Evolutionary conservation across 2,329 filamentous ascomycete species (phyloP), one percentile per base, ranked within the genome.

Genomic region (Colletotrichum camelliae): DNA sequence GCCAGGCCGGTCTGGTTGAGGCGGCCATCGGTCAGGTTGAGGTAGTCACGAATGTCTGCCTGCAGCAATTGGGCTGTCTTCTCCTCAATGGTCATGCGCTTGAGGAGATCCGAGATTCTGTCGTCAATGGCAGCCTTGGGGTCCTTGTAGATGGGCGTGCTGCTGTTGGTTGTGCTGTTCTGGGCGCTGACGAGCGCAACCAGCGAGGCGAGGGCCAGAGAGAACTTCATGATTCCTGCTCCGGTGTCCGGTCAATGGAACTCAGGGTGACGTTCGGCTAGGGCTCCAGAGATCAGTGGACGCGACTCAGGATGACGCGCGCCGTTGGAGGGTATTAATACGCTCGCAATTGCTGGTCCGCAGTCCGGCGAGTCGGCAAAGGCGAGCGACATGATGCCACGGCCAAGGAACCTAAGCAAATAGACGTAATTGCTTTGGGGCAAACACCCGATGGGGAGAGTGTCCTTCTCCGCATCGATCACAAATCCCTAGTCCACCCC

Each of bases 41-140:
- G 89, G 91, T 93, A 96, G 81, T 95, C 94, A 7, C 89, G 88
- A 76, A 96, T 88, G 80, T 95, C 94, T 64, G 93, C 92, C 81
- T 93, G 92, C 33, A 93, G 87, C 78, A 93, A 86, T 81, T 95
- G 94, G 2, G 92, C 89, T 60, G 91, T 90, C 85, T 96, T 96
- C 75, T 96, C 94, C 80, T 93, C 88, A 70, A 94, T 89, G 0
- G 92, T 94, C 94, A 96, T 96, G 29, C 92, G 90, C 15, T 90
- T 89, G 68, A 96, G 84, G 7, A 96, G 88, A 81, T 95, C 93
- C 12, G 89, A 82, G 13, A 95, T 90, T 75, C 94, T 88, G 66
- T 89, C 90, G 67, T 94, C 91, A 16, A 95, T 86, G 9, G 91
- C 85, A 7, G 92, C 90, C 72, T 86, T 87, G 7, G 92, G 85